Conservation (phyloP, 352 stramenopile genomes). For the Phytophthora fragariaefolia region DNA sequence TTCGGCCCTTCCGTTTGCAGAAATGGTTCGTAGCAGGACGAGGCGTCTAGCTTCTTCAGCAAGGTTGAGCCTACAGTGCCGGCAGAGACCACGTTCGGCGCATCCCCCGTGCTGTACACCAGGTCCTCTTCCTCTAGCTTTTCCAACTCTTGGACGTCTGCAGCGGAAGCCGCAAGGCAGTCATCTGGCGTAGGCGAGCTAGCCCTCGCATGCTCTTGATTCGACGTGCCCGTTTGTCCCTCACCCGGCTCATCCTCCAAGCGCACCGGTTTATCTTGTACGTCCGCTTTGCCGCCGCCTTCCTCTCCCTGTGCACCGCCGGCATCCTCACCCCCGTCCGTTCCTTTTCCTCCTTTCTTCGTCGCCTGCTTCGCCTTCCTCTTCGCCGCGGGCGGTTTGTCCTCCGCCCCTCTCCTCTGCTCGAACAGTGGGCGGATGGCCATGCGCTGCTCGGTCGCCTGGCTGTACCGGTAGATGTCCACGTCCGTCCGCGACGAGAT, state of each 20-base stretch:
- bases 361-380: conserved; percentile 17
- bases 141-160: background rate
- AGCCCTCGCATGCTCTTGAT: conserved; percentile 23
- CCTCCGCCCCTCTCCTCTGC: conserved; percentile 52
- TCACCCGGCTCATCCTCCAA: background rate
- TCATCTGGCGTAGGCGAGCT: conserved; percentile 11
- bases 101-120: background rate
- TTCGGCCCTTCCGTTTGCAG: conserved; percentile 29
- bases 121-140: conserved; percentile 3
- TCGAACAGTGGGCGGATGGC: conserved; percentile 77
- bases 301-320: background rate
- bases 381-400: conserved; percentile 33
- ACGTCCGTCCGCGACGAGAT: conserved; percentile 58
- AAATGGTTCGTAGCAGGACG: conserved; percentile 34
- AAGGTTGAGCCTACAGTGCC: conserved; percentile 5
- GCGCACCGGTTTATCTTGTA: background rate
- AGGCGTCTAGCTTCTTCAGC: conserved; percentile 19
- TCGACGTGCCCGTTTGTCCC: background rate
- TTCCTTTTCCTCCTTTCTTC: conserved; percentile 7
- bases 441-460: conserved; percentile 62
- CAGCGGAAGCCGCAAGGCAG: background rate
- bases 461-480: conserved; percentile 70
- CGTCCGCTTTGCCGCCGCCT: no score
- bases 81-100: background rate
- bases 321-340: background rate